These are phyloP conservation scores for Alternaria incomplexa DNA, from an alignment of 2,329 filamentous ascomycete genomes.

Conservation along the genomic window DNA sequence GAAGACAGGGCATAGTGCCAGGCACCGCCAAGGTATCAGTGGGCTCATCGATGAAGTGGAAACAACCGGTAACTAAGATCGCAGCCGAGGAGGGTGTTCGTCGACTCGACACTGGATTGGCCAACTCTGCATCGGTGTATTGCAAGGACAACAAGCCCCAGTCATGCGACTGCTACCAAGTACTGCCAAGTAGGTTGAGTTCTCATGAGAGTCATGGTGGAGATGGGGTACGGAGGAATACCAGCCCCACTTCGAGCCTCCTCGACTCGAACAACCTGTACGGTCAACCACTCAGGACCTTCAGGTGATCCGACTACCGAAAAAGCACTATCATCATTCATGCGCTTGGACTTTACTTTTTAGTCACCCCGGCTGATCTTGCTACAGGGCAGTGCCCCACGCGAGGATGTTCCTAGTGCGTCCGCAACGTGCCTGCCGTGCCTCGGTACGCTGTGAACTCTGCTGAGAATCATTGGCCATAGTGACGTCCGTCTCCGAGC, in stretches of 20 bases:
- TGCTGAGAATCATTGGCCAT: not conserved
- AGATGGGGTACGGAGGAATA: not conserved
- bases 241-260: not conserved
- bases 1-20: not conserved
- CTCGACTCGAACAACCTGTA: not conserved
- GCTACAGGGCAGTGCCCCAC: not conserved
- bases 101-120: slow-evolving; percentile 4
- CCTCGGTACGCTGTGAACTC: not conserved
- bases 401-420: not conserved
- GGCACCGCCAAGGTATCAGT: slow-evolving; percentile 4
- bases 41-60: not conserved
- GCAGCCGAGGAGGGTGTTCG: slow-evolving; percentile 12
- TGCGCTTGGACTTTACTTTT: not conserved
- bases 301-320: not conserved
- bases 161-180: not conserved
- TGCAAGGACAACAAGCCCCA: not conserved
- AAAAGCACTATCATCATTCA: not conserved
- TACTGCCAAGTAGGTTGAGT: not conserved
- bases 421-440: not conserved
- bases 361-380: not conserved
- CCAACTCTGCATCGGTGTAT: not conserved
- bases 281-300: not conserved
- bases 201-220: not conserved
- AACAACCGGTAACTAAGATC: not conserved
- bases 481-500: not conserved